Conservation (phyloP, 371 early-diverging fungal species). For the Mucor circinelloides region DNA sequence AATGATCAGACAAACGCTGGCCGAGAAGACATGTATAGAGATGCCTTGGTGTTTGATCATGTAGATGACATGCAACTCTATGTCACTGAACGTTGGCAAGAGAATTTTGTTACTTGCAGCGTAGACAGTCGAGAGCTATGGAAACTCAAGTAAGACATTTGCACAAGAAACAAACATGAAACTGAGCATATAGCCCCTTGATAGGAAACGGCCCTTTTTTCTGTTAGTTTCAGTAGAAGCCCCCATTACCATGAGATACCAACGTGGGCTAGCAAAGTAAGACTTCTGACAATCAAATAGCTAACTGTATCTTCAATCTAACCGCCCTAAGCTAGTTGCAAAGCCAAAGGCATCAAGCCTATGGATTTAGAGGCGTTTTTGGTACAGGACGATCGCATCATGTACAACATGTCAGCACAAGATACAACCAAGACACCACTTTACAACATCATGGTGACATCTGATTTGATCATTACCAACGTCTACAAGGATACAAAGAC, state of each 20-base stretch:
- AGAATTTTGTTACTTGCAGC: conserved; percentile 73
- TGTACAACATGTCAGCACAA: conserved; percentile 39
- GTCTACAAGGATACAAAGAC: conserved; percentile 28
- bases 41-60: conserved; percentile 39
- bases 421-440: conserved; percentile 17
- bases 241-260: conserved; percentile 71
- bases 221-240: conserved; percentile 83
- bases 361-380: conserved; percentile 36
- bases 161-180: not conserved
- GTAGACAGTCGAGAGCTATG: conserved; percentile 42
- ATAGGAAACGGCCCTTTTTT: conserved; percentile 88
- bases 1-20: not conserved
- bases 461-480: conserved; percentile 73
- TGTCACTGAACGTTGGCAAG: conserved; percentile 71
- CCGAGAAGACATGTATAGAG: conserved; percentile 5
- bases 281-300: no score
- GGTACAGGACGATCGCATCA: conserved; percentile 36
- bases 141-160: conserved; percentile 29
- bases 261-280: conserved; percentile 52
- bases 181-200: not conserved
- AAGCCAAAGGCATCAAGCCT: not conserved
- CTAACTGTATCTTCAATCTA: no score
- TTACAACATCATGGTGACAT: conserved; percentile 47
- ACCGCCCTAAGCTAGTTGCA: not conserved
- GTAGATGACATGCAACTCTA: conserved; percentile 56